These are phyloP conservation scores for Kalanchoe fedtschenkoi DNA, from an alignment of 164 flowering plant species.

Conservation along the genomic window DNA sequence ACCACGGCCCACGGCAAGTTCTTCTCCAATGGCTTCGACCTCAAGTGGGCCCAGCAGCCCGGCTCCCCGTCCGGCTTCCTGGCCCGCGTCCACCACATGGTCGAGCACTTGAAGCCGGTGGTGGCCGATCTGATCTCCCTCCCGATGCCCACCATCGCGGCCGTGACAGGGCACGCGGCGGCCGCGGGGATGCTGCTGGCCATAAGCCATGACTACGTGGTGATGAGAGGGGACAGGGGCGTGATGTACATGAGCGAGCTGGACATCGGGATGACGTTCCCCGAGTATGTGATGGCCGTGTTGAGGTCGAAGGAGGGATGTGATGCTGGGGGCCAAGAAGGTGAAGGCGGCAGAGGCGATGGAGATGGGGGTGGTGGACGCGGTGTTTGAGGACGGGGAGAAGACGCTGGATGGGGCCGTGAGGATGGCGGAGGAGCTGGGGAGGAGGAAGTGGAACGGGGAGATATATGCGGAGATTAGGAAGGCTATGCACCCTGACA, in stretches of 20 bases:
- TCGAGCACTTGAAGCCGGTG: constrained; percentile 18
- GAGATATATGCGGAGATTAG: constrained; percentile 42
- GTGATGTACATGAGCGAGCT: constrained; percentile 84
- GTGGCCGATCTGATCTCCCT: constrained; percentile 46
- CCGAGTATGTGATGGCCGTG: constrained; percentile 24
- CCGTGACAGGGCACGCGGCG: constrained; percentile 75
- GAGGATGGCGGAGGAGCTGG: constrained; percentile 40
- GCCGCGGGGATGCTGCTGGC: constrained; percentile 72
- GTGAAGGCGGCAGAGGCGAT: constrained; percentile 39
- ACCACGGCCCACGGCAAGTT: constrained; percentile 68
- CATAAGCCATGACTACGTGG: constrained; percentile 57
- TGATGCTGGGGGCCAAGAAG: constrained; percentile 39
- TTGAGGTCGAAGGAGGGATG: constrained; percentile 37
- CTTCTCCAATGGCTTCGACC: constrained; percentile 83
- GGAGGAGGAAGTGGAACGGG: constrained; percentile 50
- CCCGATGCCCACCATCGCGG: constrained; percentile 84
- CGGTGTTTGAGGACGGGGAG: constrained; percentile 33
- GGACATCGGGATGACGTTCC: constrained; percentile 36
- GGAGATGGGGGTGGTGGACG: constrained; percentile 41
- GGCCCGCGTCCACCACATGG: constrained; percentile 21
- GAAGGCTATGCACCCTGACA: constrained; percentile 25
- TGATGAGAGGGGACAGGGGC: constrained; percentile 68
- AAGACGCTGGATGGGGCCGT: constrained; percentile 52
- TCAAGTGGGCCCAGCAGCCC: constrained; percentile 38
- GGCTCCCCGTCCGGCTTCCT: constrained; percentile 9